phyloP scores from a whole-genome alignment of 306 rosid genomes.

The Trifolium subterraneum region DNA sequence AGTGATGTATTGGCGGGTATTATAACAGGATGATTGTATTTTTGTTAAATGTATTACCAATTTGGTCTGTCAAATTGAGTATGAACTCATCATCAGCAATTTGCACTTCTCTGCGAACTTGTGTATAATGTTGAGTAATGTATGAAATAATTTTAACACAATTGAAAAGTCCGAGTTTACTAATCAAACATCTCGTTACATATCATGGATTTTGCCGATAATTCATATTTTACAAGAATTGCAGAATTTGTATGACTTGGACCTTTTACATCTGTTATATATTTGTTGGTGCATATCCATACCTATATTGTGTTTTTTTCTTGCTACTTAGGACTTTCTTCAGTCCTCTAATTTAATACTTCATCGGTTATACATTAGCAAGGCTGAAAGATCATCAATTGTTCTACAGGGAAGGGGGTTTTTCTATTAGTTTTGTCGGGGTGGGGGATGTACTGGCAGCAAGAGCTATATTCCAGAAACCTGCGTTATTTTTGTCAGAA shows the following conservation, averaged over 20 bases:
- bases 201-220: conserved; percentile 15
- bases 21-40: conserved; percentile 64
- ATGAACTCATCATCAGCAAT: conserved; percentile 29
- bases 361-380: conserved; percentile 1
- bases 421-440: neutral
- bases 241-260: conserved; percentile 1
- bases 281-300: neutral
- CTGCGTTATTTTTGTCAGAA: conserved; percentile 34
- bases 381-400: conserved; percentile 1
- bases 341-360: conserved; percentile 7
- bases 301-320: neutral
- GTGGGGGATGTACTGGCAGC: conserved; percentile 2
- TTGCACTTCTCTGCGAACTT: conserved; percentile 35
- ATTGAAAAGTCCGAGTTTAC: conserved; percentile 32
- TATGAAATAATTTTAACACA: conserved; percentile 43
- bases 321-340: neutral
- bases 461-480: conserved; percentile 10
- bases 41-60: conserved; percentile 34
- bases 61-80: conserved; percentile 38
- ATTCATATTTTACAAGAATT: conserved; percentile 33
- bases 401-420: neutral
- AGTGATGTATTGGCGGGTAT: conserved; percentile 92
- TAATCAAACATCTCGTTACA: conserved; percentile 1
- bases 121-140: conserved; percentile 56
- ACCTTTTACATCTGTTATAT: neutral